Evolutionary conservation across 805 yeast species (phyloP), one percentile per base, ranked within the genome.

Genomic region (Saccharomyces eubayanus): DNA sequence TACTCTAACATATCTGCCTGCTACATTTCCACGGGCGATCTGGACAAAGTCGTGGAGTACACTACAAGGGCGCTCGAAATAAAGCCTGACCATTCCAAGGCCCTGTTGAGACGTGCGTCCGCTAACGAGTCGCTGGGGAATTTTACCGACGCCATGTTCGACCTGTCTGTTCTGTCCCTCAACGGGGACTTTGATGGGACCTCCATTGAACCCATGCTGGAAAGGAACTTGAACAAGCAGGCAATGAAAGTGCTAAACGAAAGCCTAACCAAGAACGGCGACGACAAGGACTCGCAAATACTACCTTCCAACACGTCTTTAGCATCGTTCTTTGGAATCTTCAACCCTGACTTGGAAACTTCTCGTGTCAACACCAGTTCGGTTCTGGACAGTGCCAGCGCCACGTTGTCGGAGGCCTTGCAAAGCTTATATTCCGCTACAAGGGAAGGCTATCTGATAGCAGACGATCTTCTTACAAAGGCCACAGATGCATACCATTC

Each of bases 1-100:
- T 92, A 85, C 74, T 89, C 97, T 57, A 94, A 94, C 77, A 84
- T 97, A 73, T 90, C 98, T 30, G 99, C 99, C 16, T 92, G 97
- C 73, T 87, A 87, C 73, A 86, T 91, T 51, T 89, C 95, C 8
- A 75, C 88, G 61, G 81, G 83, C 59, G 81, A 90, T 58, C 83
- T 82, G 68, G 89, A 87, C 62, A 85, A 89, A 68, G 96, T 91
- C 48, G 78, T 94, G 57, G 87, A 83, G 61, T 97, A 90, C 70
- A 87, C 97, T 53, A 82, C 96, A 21, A 80, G 78, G 57, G 99
- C 98, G 29, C 78, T 94, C 64, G 79, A 83, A 63, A 74, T 92
- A 64, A 87, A 89, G 69, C 96, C 96, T 11, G 92, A 87, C 68
- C 92, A 94, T 74, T 76, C 88, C 64, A 94, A 94, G 75, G 94